Evolutionary conservation across 805 yeast species (phyloP).

Genomic region (Saccharomycopsis sp.): DNA sequence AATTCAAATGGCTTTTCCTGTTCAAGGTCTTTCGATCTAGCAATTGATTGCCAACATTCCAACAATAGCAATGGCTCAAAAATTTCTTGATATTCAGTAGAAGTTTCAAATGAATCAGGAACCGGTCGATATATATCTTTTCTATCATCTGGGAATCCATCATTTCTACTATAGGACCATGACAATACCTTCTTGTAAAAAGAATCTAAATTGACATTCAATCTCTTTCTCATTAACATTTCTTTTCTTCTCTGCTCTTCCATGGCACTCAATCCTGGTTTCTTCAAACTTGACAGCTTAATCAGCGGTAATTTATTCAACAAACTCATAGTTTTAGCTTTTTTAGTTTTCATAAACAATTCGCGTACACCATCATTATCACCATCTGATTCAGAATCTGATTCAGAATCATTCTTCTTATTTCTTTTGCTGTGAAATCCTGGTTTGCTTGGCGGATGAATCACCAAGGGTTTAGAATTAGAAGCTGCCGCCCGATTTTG

Average conservation of each 20-base stretch:
- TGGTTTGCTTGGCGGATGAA: constrained; percentile 22
- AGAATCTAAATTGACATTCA: constrained; percentile 72
- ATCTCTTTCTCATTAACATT: constrained; percentile 68
- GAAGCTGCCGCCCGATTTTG: constrained; percentile 28
- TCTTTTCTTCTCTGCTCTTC: constrained; percentile 51
- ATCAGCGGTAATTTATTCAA: constrained; percentile 17
- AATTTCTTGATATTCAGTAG: constrained; percentile 57
- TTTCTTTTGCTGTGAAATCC: constrained; percentile 21
- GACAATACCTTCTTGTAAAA: constrained; percentile 59
- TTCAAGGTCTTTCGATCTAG: constrained; percentile 57
- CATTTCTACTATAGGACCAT: constrained; percentile 64
- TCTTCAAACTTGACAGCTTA: constrained; percentile 22
- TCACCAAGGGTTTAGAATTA: constrained; percentile 26
- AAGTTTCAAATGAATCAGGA: constrained; percentile 47
- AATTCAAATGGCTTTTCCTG: constrained; percentile 54
- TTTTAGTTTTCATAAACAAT: constrained; percentile 29
- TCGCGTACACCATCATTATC: constrained; percentile 27
- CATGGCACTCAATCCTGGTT: constrained; percentile 28
- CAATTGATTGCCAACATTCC: constrained; percentile 92
- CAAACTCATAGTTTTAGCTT: constrained; percentile 28
- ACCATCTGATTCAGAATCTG: constrained; percentile 13
- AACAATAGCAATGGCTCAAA: constrained; percentile 77
- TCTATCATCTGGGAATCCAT: constrained; percentile 52
- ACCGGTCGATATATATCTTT: constrained; percentile 32
- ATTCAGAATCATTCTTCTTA: constrained; percentile 6